Evolutionary conservation across 1,284 basidiomycete species (phyloP).

Genomic region (Tilletia caries): DNA sequence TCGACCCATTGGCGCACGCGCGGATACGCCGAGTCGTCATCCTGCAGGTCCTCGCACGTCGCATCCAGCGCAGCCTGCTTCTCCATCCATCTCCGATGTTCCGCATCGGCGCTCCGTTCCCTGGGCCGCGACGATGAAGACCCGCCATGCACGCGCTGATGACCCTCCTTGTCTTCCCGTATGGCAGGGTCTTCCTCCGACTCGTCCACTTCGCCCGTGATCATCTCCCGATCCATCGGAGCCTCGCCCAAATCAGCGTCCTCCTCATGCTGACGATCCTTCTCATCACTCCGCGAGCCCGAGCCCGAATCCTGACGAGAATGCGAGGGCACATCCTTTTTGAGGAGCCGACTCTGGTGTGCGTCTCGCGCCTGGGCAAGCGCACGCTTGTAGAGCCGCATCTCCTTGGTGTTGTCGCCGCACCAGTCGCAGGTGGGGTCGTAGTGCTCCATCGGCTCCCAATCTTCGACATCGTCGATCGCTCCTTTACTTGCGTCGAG

Average conservation of each 20-base stretch:
- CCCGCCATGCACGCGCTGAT: neutral
- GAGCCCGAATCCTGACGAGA: neutral
- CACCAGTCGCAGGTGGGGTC: conserved; percentile 45
- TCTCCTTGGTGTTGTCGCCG: conserved; percentile 47
- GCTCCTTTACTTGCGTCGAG: conserved; percentile 20
- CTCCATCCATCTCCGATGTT: conserved; percentile 8
- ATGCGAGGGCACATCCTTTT: neutral
- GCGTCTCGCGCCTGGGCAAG: neutral
- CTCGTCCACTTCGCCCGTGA: neutral
- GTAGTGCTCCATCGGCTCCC: conserved; percentile 34
- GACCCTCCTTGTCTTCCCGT: neutral
- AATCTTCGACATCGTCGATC: conserved; percentile 39
- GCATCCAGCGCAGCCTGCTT: neutral
- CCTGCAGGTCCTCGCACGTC: conserved; percentile 14
- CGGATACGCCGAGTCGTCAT: conserved; percentile 32
- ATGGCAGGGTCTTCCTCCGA: neutral
- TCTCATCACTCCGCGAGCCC: no score
- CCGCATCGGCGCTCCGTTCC: neutral
- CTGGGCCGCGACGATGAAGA: neutral
- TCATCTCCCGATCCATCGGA: conserved; percentile 27
- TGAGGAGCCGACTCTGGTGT: neutral
- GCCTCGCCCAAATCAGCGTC: conserved; percentile 38
- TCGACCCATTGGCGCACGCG: conserved; percentile 45
- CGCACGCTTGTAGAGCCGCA: conserved; percentile 29
- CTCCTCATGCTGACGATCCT: conserved; percentile 22